Base-by-base conservation (phyloP, 805 yeast genomes). In the Saccharomycopsis schoenii region DNA sequence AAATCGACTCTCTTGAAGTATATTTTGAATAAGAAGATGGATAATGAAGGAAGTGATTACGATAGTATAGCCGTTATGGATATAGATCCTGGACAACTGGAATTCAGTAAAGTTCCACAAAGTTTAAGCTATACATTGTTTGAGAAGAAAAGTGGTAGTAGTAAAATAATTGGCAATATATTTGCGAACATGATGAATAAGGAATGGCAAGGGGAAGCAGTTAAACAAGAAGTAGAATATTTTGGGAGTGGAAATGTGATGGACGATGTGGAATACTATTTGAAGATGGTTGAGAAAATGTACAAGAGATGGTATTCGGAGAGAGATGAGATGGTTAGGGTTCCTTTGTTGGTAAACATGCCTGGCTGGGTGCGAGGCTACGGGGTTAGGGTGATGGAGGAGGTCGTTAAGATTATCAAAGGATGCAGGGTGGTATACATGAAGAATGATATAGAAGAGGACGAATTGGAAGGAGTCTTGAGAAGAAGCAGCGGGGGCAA, bases 41-140 rank as follows among this genome's bases (percentile, higher is more conserved):
- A 58, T 57, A 10, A 62, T 66, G 2, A 54, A 41, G 34, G 17
- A 36, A 15, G 37, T 36, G 43, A 56, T 15, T 54, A 58, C 37
- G 40, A 65, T 1, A 66, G 71, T 1, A 72, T 79, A 14, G 73
- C 76, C 2, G 73, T 80, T 12, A 61, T 83, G 55, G 86, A 83
- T 64, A 66, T 83, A 6, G 87, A 83, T 65, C 85, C 86, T 1
- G 85, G 83, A 0, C 85, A 82, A 63, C 75, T 83, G 0, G 84
- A 80, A 63, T 77, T 74, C 58, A 47, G 52, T n/a, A 47, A 47
- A 24, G 52, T 47, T 47, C 52, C 52, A 14, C 52, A 47, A 47
- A 47, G 52, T 25, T 58, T 58, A 55, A 24, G 34, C n/a, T 29
- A 29, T 36, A 34, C 56, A 29, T 39, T 40, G 17, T 40, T 56